phyloP scores from a whole-genome alignment of 73 alveolate species.

The Uronychia binucleata region DNA sequence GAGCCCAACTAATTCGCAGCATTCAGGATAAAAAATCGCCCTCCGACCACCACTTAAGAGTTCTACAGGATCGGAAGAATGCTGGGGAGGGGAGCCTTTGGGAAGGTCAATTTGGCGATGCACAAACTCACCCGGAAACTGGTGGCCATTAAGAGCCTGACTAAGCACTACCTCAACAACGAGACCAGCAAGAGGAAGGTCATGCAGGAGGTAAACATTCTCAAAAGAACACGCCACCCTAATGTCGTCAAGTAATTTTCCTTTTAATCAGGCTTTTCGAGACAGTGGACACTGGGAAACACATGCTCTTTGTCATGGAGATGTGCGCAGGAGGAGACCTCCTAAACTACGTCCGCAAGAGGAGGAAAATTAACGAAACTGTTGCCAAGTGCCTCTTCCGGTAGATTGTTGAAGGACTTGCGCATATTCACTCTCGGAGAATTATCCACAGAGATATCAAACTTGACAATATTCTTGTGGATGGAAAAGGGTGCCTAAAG shows the following conservation, averaged over 20 bases:
- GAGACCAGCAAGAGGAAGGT: conserved; percentile 69
- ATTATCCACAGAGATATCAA: conserved; percentile 82
- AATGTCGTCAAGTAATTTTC: no score
- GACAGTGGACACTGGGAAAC: conserved; percentile 74
- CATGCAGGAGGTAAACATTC: conserved; percentile 54
- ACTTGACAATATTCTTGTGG: conserved; percentile 75
- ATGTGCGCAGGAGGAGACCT: conserved; percentile 79
- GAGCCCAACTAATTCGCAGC: no score
- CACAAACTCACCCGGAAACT: conserved; percentile 66
- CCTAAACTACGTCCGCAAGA: conserved; percentile 72
- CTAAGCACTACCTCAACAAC: conserved; percentile 56
- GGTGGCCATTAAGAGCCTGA: conserved; percentile 70
- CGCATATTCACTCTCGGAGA: conserved; percentile 65
- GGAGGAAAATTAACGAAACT: conserved; percentile 76
- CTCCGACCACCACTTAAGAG: no score
- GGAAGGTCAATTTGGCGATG: no score
- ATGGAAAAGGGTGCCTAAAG: conserved; percentile 27
- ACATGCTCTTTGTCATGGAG: conserved; percentile 81
- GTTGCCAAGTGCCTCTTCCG: conserved; percentile 65
- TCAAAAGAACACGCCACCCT: conserved; percentile 42
- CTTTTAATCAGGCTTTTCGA: conserved; percentile 48
- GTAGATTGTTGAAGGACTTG: conserved; percentile 74
- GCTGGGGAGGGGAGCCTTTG: no score
- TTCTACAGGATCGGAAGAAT: no score
- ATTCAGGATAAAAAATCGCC: no score